These are phyloP conservation scores for Thalia dealbata DNA, from an alignment of 176 grass and related monocot species.

Conservation along the genomic window DNA sequence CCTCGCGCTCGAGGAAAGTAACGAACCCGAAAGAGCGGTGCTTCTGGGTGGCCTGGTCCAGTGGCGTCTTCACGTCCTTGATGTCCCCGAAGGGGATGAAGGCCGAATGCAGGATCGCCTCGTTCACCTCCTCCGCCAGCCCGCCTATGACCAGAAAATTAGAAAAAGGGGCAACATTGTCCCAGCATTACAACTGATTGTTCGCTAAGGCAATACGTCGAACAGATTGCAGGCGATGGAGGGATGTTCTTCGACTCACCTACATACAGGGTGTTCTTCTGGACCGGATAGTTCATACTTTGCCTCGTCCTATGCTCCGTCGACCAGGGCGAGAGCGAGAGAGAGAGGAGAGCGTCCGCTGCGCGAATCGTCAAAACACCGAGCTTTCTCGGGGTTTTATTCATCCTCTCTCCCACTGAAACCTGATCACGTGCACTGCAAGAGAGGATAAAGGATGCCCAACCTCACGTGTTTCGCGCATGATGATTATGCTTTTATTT, in stretches of 20 bases:
- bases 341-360: too few relatives aligned
- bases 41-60: slow-evolving; percentile 96
- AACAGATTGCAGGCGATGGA: slow-evolving; percentile 24
- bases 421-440: too few relatives aligned
- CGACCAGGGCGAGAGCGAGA: too few relatives aligned
- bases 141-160: slow-evolving; percentile 39
- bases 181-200: too few relatives aligned
- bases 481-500: too few relatives aligned
- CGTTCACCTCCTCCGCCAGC: slow-evolving; percentile 88
- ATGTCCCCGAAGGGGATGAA: slow-evolving; percentile 98
- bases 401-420: too few relatives aligned
- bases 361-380: too few relatives aligned
- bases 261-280: slow-evolving; percentile 98
- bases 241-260: slow-evolving; percentile 27
- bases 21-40: slow-evolving; percentile 98
- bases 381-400: too few relatives aligned
- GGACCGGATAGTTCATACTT: slow-evolving; percentile 60
- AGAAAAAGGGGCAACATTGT: background rate
- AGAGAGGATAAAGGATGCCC: too few relatives aligned
- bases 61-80: slow-evolving; percentile 97
- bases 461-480: too few relatives aligned
- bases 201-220: slow-evolving; percentile 33
- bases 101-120: slow-evolving; percentile 84
- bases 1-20: slow-evolving; percentile 93
- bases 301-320: background rate